These are phyloP conservation scores for Starmerella powellii DNA, from an alignment of 805 yeast genomes.

Conservation along the genomic window DNA sequence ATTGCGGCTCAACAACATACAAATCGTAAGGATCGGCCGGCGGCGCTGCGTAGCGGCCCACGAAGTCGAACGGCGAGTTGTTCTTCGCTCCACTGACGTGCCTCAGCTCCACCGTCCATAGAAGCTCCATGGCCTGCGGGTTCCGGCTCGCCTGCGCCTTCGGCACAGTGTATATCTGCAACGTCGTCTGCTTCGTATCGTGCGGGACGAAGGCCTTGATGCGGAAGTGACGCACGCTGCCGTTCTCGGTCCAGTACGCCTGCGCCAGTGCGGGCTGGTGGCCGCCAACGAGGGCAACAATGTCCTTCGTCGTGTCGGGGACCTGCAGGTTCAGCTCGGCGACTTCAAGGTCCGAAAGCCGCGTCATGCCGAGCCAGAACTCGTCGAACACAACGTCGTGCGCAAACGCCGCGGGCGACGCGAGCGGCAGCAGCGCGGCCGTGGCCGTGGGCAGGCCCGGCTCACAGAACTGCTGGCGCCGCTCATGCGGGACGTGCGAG, in stretches of 20 bases:
- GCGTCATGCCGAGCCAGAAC: constrained; percentile 66
- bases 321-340: constrained; percentile 65
- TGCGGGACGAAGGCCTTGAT: constrained; percentile 74
- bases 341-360: constrained; percentile 61
- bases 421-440: constrained; percentile 71
- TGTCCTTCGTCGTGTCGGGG: constrained; percentile 54
- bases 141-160: constrained; percentile 10
- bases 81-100: constrained; percentile 49
- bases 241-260: constrained; percentile 45
- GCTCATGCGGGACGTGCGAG: constrained; percentile 75
- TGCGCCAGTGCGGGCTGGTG: constrained; percentile 59
- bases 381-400: constrained; percentile 48
- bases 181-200: constrained; percentile 52
- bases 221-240: constrained; percentile 52
- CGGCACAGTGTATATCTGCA: constrained; percentile 47
- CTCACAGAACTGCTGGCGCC: constrained; percentile 64
- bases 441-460: constrained; percentile 74
- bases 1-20: constrained; percentile 78
- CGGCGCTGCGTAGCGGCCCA: constrained; percentile 59
- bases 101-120: constrained; percentile 60
- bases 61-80: constrained; percentile 49
- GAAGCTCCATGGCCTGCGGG: constrained; percentile 44
- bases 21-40: constrained; percentile 59
- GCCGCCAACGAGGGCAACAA: constrained; percentile 39
- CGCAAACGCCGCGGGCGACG: constrained; percentile 67